These are phyloP conservation scores for Urostyla sp. DNA, from an alignment of 73 alveolate genomes.

Conservation along the genomic window DNA sequence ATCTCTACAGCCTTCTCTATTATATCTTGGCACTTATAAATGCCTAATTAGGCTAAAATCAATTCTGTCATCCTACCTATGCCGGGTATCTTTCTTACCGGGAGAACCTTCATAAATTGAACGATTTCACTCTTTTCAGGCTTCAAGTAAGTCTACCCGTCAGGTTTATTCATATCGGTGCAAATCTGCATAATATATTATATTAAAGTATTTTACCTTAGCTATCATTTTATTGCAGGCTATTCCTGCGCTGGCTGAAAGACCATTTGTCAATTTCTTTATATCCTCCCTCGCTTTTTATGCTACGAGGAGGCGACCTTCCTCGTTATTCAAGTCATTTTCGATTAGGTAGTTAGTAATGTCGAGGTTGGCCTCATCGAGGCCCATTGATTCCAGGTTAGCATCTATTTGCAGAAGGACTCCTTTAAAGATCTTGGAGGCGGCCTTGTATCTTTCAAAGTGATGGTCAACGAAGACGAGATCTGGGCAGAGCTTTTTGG, in stretches of 20 bases:
- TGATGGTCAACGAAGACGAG: constrained; percentile 84
- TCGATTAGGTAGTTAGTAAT: constrained; percentile 82
- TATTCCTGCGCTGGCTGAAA: constrained; percentile 99
- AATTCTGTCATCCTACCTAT: constrained; percentile 89
- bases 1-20: constrained; percentile 74
- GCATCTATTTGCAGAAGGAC: constrained; percentile 90
- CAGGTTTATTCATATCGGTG: constrained; percentile 98
- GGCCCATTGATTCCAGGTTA: constrained; percentile 87
- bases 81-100: constrained; percentile 95
- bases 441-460: constrained; percentile 80
- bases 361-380: constrained; percentile 97
- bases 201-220: too few relatives aligned
- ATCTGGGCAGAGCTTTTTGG: constrained; percentile 96
- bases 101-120: constrained; percentile 76
- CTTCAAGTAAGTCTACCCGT: constrained; percentile 89
- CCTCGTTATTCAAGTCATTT: constrained; percentile 68
- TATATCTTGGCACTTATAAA: constrained; percentile 73
- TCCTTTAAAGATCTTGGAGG: constrained; percentile 69
- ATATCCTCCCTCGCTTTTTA: constrained; percentile 83
- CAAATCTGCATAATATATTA: constrained; percentile 78
- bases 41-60: constrained; percentile 71
- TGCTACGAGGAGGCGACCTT: constrained; percentile 82
- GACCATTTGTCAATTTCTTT: constrained; percentile 78
- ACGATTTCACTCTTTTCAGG: constrained; percentile 76
- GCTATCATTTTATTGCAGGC: constrained; percentile 98